Base-by-base conservation (phyloP, 345 rosid genomes). In the Arabidopsis arenosa region DNA sequence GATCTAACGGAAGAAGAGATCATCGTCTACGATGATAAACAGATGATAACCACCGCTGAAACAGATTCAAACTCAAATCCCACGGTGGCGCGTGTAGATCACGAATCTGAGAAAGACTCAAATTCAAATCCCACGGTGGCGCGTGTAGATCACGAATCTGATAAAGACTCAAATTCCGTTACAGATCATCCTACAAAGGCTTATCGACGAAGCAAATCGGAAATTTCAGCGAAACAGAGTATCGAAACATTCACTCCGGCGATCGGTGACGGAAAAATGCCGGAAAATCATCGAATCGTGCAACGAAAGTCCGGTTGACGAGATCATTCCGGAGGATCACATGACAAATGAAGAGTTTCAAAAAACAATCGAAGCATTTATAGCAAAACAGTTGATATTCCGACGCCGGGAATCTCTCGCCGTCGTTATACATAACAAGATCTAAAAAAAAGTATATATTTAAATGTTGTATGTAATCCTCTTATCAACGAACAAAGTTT, bases 261-360 rank as follows among this genome's bases (percentile, higher is more conserved):
- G 87, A 68, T 83, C 89, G 74, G 89, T 85, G 82, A 84, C 88
- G 7, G 87, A 74, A 68, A 84, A 73, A 70, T 59, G 74, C 40
- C 69, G 74, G 54, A 28, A 35, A 51, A 60, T 32, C 63, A 37
- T 55, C 6, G 57, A 70, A 37, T 4, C 30, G 11, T 53, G 23
- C 35, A 61, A 58, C 2, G 59, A 26, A 73, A 33, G 35, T 63
- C 23, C 43, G 2, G 23, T 51, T 10, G 56, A 51, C 7, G 56
- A 51, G 56, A 21, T 21, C 0, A 3, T 9, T 30, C 80, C 78
- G 6, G 85, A 82, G 54, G 86, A 87, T 15, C 79, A 83, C 43
- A 11, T 91, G 86, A 93, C 85, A 39, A 85, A 80, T 63, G 96
- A 90, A 70, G 94, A 93, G 75, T 91, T 91, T 66, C 86, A 90